Conservation (phyloP, 257 asterid genomes). For the Haberlea rhodopensis region DNA sequence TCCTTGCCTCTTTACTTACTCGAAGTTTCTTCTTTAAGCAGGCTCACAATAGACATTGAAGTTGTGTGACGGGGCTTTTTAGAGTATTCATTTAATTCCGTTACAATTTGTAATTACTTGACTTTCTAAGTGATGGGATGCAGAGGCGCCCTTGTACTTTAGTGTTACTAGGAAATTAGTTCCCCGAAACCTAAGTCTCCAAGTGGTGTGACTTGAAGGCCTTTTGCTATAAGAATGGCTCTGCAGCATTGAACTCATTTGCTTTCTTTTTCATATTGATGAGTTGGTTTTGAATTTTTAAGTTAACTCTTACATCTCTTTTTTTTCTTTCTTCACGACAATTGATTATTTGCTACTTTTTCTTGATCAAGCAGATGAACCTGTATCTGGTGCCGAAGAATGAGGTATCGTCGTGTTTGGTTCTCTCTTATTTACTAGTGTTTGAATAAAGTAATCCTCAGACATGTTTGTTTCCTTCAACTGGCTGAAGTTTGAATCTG, state of each 20-base stretch:
- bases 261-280: background rate
- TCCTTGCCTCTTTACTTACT: background rate
- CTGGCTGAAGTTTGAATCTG: conserved; percentile 17
- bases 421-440: conserved; percentile 19
- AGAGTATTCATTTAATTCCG: background rate
- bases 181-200: background rate
- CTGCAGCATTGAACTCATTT: background rate
- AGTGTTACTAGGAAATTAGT: background rate
- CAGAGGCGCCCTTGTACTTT: background rate
- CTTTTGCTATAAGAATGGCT: background rate
- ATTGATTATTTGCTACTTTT: conserved; percentile 17
- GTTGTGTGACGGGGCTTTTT: too few relatives aligned
- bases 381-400: conserved; percentile 22
- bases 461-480: conserved; percentile 32
- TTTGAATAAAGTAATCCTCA: conserved; percentile 30
- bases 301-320: background rate
- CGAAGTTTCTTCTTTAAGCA: background rate
- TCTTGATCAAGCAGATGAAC: conserved; percentile 36
- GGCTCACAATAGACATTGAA: too few relatives aligned
- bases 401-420: conserved; percentile 25
- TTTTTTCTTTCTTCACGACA: background rate
- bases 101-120: background rate
- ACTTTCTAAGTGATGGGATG: background rate
- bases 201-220: background rate
- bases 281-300: background rate